Evolutionary conservation across 2,329 filamentous ascomycete species (phyloP).

Genomic region (Ceratocystis eucalypticola): DNA sequence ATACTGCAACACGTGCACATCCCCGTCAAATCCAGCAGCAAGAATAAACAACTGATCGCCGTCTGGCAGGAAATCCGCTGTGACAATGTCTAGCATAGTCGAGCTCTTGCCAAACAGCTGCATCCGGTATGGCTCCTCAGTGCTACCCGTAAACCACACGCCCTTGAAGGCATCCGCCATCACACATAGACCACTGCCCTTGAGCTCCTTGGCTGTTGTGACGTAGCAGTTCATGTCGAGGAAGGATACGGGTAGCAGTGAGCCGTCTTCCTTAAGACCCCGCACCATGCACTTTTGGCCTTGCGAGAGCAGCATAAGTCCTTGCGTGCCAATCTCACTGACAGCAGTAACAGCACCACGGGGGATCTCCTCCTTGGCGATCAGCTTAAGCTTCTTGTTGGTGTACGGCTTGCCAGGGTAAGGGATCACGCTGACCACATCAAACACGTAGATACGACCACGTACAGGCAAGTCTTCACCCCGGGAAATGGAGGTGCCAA

Average conservation of each 20-base stretch:
- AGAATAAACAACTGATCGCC: constrained; percentile 72
- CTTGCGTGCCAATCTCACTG: constrained; percentile 72
- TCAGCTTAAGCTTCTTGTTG: constrained; percentile 68
- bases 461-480: constrained; percentile 83
- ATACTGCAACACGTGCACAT: constrained; percentile 81
- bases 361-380: constrained; percentile 80
- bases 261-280: constrained; percentile 88
- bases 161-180: constrained; percentile 88
- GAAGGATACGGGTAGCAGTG: constrained; percentile 84
- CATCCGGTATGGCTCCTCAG: constrained; percentile 93
- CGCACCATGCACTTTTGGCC: constrained; percentile 96
- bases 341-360: constrained; percentile 83
- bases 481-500: constrained; percentile 73
- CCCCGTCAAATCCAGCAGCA: constrained; percentile 69
- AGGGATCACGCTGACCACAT: constrained; percentile 82
- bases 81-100: constrained; percentile 61
- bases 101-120: constrained; percentile 80
- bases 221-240: constrained; percentile 96
- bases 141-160: constrained; percentile 91
- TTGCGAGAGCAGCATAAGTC: constrained; percentile 77
- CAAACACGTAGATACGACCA: constrained; percentile 78
- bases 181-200: constrained; percentile 69
- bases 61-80: constrained; percentile 78
- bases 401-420: constrained; percentile 77
- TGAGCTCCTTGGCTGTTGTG: constrained; percentile 68